Base-by-base conservation (phyloP, 805 yeast genomes). In the Hanseniaspora vineae region DNA sequence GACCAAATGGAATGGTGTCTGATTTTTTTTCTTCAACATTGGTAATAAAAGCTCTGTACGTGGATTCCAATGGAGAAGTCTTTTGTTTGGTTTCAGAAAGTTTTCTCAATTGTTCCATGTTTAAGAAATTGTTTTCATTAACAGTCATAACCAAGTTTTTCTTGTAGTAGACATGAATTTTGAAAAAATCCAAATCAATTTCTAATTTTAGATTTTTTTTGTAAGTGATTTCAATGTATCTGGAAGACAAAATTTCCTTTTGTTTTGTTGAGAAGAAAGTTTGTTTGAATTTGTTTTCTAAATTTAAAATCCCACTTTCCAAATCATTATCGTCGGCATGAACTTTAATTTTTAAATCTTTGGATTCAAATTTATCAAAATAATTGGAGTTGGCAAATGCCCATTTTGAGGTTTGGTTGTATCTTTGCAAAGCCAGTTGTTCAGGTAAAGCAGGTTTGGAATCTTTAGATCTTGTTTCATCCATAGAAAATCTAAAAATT, bases 31-130 rank as follows among this genome's bases (percentile, higher is more conserved):
- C 66, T 11, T 46, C 35, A n/a, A 35, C 31, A 10, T 11, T 9
- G 12, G 37, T 44, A 32, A 44, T 29, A n/a, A 29, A 48, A 31
- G 32, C 23, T 52, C 84, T 78, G 54, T 67, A 80, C 42, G 73
- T 71, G 1, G 78, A 67, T 64, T 89, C 96, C 50, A 75, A 78
- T 0, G 77, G 75, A 2, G 71, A 55, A 8, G 79, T 52, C 35
- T 75, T 70, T 12, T 60, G 58, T 5, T 62, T 60, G 31, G 70
- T 67, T n/a, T 65, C 62, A 8, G 68, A 73, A 50, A 61, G 57
- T 0, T 70, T 60, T 58, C 97, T 72, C 60, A 70, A 75, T 57
- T 90, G 97, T 61, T 92, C 99, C n/a, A 82, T 50, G 58, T 90
- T 90, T 50, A 92, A 65, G 44, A 86, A 73, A 33, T 76, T 67